Evolutionary conservation across 257 asterid species (phyloP).

Genomic region (Nicotiana tomentosiformis): DNA sequence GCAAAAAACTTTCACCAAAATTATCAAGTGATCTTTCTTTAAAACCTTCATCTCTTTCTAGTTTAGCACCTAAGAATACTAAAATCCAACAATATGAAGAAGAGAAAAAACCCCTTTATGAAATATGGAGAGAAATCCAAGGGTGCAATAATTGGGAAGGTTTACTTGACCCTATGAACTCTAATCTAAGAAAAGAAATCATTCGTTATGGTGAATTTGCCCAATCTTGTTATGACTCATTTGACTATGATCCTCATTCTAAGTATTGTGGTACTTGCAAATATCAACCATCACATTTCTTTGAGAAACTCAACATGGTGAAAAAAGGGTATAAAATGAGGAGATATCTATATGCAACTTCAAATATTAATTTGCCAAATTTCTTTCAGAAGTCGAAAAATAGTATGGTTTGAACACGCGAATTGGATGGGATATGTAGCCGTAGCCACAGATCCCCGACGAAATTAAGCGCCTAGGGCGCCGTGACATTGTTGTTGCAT

Average conservation of each 20-base stretch:
- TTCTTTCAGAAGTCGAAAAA: constrained; percentile 52
- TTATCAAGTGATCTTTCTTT: background rate
- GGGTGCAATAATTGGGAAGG: constrained; percentile 52
- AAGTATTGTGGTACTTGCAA: constrained; percentile 82
- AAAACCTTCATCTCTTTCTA: constrained; percentile 30
- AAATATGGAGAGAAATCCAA: constrained; percentile 58
- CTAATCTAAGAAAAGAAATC: constrained; percentile 54
- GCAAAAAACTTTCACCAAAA: background rate
- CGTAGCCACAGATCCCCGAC: constrained; percentile 44
- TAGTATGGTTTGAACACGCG: constrained; percentile 52
- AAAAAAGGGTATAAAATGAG: constrained; percentile 52
- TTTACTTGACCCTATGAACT: constrained; percentile 59
- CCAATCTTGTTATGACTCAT: constrained; percentile 72
- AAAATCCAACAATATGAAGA: constrained; percentile 9
- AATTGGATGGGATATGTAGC: constrained; percentile 90
- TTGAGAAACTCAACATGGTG: constrained; percentile 47
- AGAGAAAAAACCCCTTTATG: constrained; percentile 28
- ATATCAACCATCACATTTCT: constrained; percentile 42
- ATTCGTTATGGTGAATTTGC: constrained; percentile 74
- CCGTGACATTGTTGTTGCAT: constrained; percentile 59
- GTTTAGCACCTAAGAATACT: constrained; percentile 1
- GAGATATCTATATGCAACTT: constrained; percentile 58
- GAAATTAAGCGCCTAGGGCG: constrained; percentile 63
- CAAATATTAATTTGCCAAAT: constrained; percentile 67
- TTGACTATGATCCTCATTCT: constrained; percentile 76